Evolutionary conservation across 768 basidiomycete species (phyloP).

Genomic region (Auriscalpium orientale): DNA sequence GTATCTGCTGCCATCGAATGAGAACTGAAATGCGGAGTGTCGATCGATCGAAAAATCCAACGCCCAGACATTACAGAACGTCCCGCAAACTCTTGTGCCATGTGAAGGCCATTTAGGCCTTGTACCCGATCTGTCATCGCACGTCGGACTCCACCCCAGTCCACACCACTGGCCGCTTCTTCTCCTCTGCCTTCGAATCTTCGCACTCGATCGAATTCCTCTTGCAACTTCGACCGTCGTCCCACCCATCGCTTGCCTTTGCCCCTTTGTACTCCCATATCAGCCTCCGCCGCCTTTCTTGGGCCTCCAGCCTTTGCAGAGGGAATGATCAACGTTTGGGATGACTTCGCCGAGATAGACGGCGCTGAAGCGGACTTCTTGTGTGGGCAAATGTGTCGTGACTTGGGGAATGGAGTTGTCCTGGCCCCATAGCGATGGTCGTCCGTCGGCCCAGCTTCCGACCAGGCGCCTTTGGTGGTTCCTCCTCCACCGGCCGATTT

Average conservation of each 20-base stretch:
- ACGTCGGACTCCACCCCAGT: slow-evolving; percentile 54
- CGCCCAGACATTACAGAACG: slow-evolving; percentile 75
- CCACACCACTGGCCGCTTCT: slow-evolving; percentile 42
- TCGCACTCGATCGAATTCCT: slow-evolving; percentile 67
- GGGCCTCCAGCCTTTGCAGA: slow-evolving; percentile 44
- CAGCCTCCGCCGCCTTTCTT: slow-evolving; percentile 36
- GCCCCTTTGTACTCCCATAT: slow-evolving; percentile 27
- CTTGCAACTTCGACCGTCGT: slow-evolving; percentile 64
- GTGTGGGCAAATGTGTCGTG: slow-evolving; percentile 25
- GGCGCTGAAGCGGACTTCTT: slow-evolving; percentile 57
- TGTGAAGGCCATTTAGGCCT: background rate
- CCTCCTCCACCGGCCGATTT: slow-evolving; percentile 20
- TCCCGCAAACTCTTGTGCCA: slow-evolving; percentile 84
- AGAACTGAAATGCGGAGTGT: background rate
- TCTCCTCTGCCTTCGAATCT: slow-evolving; percentile 36
- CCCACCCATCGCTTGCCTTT: slow-evolving; percentile 50
- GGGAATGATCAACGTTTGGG: slow-evolving; percentile 46
- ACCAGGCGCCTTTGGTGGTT: slow-evolving; percentile 17
- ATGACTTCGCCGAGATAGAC: slow-evolving; percentile 39
- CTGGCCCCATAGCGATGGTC: slow-evolving; percentile 2
- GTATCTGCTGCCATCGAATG: slow-evolving; percentile 54
- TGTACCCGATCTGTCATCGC: background rate
- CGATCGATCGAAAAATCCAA: slow-evolving; percentile 2
- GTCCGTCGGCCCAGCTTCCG: slow-evolving; percentile 17
- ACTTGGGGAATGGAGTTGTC: background rate